Conservation (phyloP, 164 flowering plant species). For the Umbellularia californica region DNA sequence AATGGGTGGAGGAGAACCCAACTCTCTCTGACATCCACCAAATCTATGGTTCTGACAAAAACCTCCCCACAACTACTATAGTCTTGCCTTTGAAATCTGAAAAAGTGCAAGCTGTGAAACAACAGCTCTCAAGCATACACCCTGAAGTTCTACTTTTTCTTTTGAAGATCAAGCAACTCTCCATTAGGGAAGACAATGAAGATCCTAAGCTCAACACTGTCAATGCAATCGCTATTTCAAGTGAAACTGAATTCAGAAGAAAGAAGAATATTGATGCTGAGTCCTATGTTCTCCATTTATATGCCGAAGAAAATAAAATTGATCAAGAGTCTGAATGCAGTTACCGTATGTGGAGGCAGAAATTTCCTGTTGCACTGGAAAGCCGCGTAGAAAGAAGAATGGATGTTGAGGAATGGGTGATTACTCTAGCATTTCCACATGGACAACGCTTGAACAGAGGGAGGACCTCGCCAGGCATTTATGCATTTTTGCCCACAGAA, state of each 20-base stretch:
- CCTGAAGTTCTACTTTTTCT: conserved; percentile 64
- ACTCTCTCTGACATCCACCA: conserved; percentile 32
- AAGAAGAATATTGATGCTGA: conserved; percentile 63
- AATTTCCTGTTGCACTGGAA: conserved; percentile 49
- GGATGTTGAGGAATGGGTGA: conserved; percentile 49
- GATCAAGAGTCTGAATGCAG: conserved; percentile 27
- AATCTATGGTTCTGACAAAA: conserved; percentile 33
- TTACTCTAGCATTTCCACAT: conserved; percentile 55
- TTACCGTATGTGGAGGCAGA: conserved; percentile 67
- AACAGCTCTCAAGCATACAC: conserved; percentile 54
- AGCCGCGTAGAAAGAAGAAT: conserved; percentile 33
- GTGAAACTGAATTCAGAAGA: conserved; percentile 37
- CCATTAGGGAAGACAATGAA: conserved; percentile 40
- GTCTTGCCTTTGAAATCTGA: conserved; percentile 59
- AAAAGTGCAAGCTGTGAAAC: conserved; percentile 53
- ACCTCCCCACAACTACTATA: conserved; percentile 48
- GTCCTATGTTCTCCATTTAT: conserved; percentile 53
- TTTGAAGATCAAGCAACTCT: conserved; percentile 52
- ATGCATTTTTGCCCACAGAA: conserved; percentile 63
- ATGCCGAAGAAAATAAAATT: conserved; percentile 31
- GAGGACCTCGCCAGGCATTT: conserved; percentile 39
- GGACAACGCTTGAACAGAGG: conserved; percentile 38
- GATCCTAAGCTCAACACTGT: conserved; percentile 40
- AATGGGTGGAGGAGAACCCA: conserved; percentile 66
- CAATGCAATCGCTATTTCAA: conserved; percentile 44